Percentiles rank a stretch among this genome's conserved stretches.
These are phyloP conservation scores for Monilinia fructigena DNA, from an alignment of 2,329 filamentous ascomycete species.

Conservation along the genomic window DNA sequence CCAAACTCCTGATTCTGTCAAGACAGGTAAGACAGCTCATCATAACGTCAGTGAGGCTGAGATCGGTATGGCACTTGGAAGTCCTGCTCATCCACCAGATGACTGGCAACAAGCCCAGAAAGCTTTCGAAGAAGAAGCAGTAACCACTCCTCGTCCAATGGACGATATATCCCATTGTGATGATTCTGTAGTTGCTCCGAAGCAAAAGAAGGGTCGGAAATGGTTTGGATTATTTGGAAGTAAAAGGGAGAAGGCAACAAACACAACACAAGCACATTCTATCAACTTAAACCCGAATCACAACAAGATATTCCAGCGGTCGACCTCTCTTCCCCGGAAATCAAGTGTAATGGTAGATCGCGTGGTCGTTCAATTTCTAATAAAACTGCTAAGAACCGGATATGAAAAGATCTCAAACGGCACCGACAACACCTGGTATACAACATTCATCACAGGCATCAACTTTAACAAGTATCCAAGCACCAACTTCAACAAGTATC, in stretches of 20 bases:
- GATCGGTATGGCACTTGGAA: constrained; percentile 75
- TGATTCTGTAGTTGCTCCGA: constrained; percentile 19
- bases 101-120: constrained; percentile 29
- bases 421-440: constrained; percentile 31
- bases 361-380: constrained; percentile 32
- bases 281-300: constrained; percentile 37
- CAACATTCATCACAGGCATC: constrained; percentile 19
- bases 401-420: constrained; percentile 35
- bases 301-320: constrained; percentile 21
- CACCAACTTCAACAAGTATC: no score
- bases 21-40: not conserved
- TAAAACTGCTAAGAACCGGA: constrained; percentile 33
- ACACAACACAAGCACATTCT: constrained; percentile 29
- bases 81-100: constrained; percentile 51
- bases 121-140: constrained; percentile 18
- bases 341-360: constrained; percentile 25
- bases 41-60: constrained; percentile 22
- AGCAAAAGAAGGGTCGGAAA: constrained; percentile 55
- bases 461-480: not conserved
- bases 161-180: constrained; percentile 26
- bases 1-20: constrained; percentile 14
- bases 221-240: constrained; percentile 53
- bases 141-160: constrained; percentile 33
- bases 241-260: constrained; percentile 42
- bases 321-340: constrained; percentile 20